Percentiles rank a stretch among this genome's conserved stretches.
phyloP scores from a whole-genome alignment of 257 asterid species.

The Prunella vulgaris region DNA sequence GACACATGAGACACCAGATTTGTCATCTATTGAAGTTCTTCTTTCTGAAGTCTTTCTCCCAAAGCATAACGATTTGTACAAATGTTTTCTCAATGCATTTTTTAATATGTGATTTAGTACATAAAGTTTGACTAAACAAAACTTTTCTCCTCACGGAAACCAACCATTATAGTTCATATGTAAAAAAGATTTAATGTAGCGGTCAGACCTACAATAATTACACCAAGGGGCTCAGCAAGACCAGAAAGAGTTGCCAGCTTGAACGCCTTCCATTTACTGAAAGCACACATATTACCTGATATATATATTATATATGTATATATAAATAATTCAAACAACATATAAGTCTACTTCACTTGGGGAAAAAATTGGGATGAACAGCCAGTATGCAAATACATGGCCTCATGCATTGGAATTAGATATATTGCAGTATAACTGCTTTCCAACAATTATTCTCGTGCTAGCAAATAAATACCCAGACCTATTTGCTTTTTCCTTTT shows the following conservation, averaged over 20 bases:
- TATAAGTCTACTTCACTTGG: background rate
- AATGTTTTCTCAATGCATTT: background rate
- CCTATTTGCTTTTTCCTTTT: background rate
- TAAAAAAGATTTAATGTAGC: constrained; percentile 8
- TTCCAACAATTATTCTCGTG: background rate
- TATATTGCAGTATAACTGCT: background rate
- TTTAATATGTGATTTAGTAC: background rate
- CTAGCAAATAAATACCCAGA: background rate
- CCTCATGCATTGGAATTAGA: background rate
- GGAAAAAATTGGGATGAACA: background rate
- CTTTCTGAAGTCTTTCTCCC: background rate
- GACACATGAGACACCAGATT: background rate
- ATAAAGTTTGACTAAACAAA: background rate
- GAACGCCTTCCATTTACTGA: constrained; percentile 99
- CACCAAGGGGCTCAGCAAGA: constrained; percentile 96
- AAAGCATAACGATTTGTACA: background rate
- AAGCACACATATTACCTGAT: constrained; percentile 4
- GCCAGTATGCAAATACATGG: background rate
- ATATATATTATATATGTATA: too few relatives aligned
- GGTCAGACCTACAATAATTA: constrained; percentile 80
- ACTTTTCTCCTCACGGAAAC: background rate
- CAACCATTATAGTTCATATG: background rate
- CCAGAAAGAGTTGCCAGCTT: constrained; percentile 97
- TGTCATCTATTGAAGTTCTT: background rate
- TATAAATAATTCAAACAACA: background rate